Base-by-base conservation (phyloP, 331 rosid genomes). In the Malus hybrid region DNA sequence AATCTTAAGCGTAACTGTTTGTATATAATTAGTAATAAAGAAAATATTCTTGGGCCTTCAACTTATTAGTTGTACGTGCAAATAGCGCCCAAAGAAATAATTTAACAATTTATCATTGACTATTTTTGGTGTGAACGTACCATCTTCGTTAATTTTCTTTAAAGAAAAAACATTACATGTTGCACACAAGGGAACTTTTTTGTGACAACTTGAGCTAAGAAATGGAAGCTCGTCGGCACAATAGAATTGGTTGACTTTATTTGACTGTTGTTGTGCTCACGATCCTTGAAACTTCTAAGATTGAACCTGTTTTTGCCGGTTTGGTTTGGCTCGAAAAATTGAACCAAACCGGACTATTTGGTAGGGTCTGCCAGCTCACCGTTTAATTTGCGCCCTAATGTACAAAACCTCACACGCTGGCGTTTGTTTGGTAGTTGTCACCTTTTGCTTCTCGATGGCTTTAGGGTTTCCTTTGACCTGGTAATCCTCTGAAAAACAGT, bases 361-460 rank as follows among this genome's bases (percentile, higher is more conserved):
- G 57, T 52, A 52, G 57, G 57, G 57, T 52, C 18, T 52, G 57
- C 57, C 57, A 52, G 57, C 57, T 52, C 57, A 16, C 20, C n/a
- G 56, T 18, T 50, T 50, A 50, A 50, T 15, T 36, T 8, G 11
- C 1, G 44, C 44, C 44, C 12, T 39, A 39, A 39, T 39, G 57
- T 52, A 52, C 57, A 16, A 52, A 15, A 30, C 28, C 28, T 73
- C 13, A 9, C 42, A 16, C 28, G 44, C 32, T 29, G 70, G 61
- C 46, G 4, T 63, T 28, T 18, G 61, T 46, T 44, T 5, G 44
- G n/a, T 64, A 64, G 68, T 32, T 9, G 6, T 32, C 24, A 5
- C 58, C 72, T 46, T 68, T 74, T 64, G 68, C 46, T 66, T 65
- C 12, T 57, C 79, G 39, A 28, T 62, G 83, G 62, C 77, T 79